These are phyloP conservation scores for Russula brevipes DNA, from an alignment of 768 basidiomycete genomes.

Conservation along the genomic window DNA sequence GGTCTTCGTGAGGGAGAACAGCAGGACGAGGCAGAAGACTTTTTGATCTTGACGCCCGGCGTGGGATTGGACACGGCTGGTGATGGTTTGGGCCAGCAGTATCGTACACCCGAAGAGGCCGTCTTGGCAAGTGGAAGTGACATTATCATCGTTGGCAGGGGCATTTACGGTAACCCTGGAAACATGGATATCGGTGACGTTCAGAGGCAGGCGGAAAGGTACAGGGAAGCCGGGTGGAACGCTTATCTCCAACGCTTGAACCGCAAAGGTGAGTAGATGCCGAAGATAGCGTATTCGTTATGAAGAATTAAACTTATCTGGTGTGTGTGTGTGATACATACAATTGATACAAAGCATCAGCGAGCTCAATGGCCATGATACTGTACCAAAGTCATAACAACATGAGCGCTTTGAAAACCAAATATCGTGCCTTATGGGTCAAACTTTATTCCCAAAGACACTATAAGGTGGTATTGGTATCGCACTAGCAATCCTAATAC, in stretches of 20 bases:
- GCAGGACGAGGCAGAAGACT: constrained; percentile 52
- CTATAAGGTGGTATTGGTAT: no score
- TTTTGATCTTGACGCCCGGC: constrained; percentile 87
- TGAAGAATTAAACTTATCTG: constrained; percentile 1
- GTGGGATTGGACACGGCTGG: constrained; percentile 76
- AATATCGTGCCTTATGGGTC: no score
- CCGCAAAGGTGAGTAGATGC: neutral
- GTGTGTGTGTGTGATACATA: neutral
- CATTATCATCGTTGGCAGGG: constrained; percentile 95
- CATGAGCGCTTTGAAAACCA: no score
- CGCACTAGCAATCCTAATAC: no score
- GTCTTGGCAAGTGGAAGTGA: constrained; percentile 80
- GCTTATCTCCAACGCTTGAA: constrained; percentile 60
- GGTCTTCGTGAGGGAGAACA: constrained; percentile 34
- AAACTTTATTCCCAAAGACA: no score
- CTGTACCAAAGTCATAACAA: no score
- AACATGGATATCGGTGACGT: constrained; percentile 45
- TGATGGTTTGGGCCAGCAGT: constrained; percentile 43
- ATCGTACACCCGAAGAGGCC: constrained; percentile 87
- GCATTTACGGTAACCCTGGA: constrained; percentile 71
- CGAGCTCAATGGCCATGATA: neutral
- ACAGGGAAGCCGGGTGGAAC: constrained; percentile 82
- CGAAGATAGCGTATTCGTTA: neutral
- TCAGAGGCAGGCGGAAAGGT: constrained; percentile 72
- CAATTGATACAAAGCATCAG: neutral